Evolutionary conservation across 148 eudicot species (phyloP), one percentile per base, ranked within the genome.

Genomic region (Agrostemma githago): DNA sequence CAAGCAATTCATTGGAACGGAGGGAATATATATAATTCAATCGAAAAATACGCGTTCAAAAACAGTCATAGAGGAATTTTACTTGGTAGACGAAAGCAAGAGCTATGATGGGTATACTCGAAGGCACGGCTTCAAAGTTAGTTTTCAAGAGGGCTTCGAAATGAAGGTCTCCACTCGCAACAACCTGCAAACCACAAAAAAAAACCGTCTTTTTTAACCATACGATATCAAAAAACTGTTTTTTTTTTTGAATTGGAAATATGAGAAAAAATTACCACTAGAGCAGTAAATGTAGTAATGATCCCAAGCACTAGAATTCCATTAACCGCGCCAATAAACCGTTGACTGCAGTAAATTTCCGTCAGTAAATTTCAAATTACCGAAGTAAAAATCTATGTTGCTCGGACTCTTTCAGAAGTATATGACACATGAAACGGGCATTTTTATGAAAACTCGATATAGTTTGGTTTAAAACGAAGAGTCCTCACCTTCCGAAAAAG

Each of bases 1-100:
- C n/a, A n/a, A n/a, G n/a, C n/a, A n/a, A n/a, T n/a, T n/a, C n/a
- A n/a, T n/a, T n/a, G n/a, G n/a, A n/a, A n/a, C n/a, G n/a, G n/a
- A n/a, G n/a, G n/a, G n/a, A n/a, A n/a, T n/a, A n/a, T n/a, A n/a
- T n/a, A n/a, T n/a, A 26, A 57, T 42, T 15, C 44, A 78, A 39
- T 60, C 17, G 62, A 19, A 51, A 51, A 10, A 1, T 64, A 60
- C 10, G 16, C 48, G 26, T 21, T 58, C 66, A 19, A 43, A 75
- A 46, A 53, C 44, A n/a, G 9, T 17, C 40, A 15, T 56, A 68
- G 38, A 54, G 16, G 41, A 65, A 66, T 46, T 34, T 74, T 85
- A 91, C 98, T 83, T 94, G 98, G 76, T 91, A 94, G 76, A 94
- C 98, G 78, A 91, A 94, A 62, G 98, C 88, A 72, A 94, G 89